phyloP scores from a whole-genome alignment of 257 asterid species.

The Solanum ossicruentum region DNA sequence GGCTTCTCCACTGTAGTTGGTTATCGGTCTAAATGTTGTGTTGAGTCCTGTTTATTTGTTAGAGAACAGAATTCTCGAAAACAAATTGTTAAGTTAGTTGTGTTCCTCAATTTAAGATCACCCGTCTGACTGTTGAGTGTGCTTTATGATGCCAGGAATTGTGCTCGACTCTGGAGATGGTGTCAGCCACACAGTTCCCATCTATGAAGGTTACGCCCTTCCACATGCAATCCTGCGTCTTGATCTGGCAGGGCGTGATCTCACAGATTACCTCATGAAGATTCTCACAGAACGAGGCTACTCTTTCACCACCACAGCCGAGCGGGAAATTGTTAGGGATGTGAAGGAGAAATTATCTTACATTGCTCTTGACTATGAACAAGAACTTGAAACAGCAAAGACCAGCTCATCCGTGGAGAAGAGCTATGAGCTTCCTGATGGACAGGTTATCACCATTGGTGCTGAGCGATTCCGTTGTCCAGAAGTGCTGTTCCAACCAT shows the following conservation, averaged over 20 bases:
- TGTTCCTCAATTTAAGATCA: background rate
- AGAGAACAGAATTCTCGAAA: background rate
- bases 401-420: constrained; percentile 22
- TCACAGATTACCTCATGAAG: constrained; percentile 18
- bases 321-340: constrained; percentile 20
- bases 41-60: background rate
- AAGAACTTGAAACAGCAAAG: constrained; percentile 20
- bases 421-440: constrained; percentile 17
- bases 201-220: constrained; percentile 18
- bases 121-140: background rate
- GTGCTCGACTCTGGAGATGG: constrained; percentile 21
- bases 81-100: background rate
- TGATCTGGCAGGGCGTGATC: constrained; percentile 18
- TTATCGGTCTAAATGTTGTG: background rate
- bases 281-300: constrained; percentile 17
- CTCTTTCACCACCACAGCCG: constrained; percentile 17
- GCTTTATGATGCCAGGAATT: constrained; percentile 2
- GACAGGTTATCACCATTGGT: constrained; percentile 20
- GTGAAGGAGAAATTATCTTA: constrained; percentile 13
- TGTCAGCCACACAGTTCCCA: constrained; percentile 22
- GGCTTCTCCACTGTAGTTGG: background rate
- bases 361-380: constrained; percentile 19
- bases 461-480: constrained; percentile 31
- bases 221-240: constrained; percentile 14
- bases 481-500: constrained; percentile 28